These are phyloP conservation scores for Rhexocercosporidium sp. DNA, from an alignment of 2,329 filamentous ascomycete genomes.

Conservation along the genomic window DNA sequence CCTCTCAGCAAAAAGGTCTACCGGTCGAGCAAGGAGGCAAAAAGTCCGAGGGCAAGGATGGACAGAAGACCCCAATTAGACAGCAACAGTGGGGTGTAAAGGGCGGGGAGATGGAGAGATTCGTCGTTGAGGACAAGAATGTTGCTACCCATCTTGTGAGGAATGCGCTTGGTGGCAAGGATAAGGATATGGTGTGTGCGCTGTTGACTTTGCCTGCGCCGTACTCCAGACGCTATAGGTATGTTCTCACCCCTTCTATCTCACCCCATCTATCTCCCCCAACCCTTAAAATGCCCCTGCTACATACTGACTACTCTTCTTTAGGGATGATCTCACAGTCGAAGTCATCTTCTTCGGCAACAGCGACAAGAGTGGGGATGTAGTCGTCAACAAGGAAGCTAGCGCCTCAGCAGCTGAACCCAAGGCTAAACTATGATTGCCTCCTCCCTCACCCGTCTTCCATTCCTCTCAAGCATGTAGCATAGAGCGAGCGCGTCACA, in stretches of 20 bases:
- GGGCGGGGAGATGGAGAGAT: constrained; percentile 75
- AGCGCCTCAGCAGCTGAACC: constrained; percentile 58
- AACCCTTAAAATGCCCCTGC: no score
- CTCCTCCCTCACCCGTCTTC: neutral
- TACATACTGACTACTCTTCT: constrained; percentile 21
- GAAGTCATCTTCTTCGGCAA: constrained; percentile 99
- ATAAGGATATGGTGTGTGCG: constrained; percentile 91
- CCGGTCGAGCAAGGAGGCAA: constrained; percentile 74
- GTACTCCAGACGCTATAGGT: constrained; percentile 90
- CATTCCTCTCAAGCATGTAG: neutral
- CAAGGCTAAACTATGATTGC: constrained; percentile 40
- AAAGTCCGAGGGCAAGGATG: constrained; percentile 53
- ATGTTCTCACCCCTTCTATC: constrained; percentile 42
- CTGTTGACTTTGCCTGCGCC: constrained; percentile 90
- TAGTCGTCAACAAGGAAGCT: constrained; percentile 85
- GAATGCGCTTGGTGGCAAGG: constrained; percentile 91
- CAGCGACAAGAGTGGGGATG: constrained; percentile 74
- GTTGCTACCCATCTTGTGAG: constrained; percentile 93
- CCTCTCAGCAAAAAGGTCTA: constrained; percentile 58
- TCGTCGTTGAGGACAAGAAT: constrained; percentile 94
- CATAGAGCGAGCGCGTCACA: neutral
- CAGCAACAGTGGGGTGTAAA: constrained; percentile 90
- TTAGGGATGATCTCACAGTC: constrained; percentile 90
- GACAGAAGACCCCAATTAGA: constrained; percentile 86
- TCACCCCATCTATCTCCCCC: neutral